These are phyloP conservation scores for Candida qinlingensis DNA, from an alignment of 805 yeast genomes.

Conservation along the genomic window DNA sequence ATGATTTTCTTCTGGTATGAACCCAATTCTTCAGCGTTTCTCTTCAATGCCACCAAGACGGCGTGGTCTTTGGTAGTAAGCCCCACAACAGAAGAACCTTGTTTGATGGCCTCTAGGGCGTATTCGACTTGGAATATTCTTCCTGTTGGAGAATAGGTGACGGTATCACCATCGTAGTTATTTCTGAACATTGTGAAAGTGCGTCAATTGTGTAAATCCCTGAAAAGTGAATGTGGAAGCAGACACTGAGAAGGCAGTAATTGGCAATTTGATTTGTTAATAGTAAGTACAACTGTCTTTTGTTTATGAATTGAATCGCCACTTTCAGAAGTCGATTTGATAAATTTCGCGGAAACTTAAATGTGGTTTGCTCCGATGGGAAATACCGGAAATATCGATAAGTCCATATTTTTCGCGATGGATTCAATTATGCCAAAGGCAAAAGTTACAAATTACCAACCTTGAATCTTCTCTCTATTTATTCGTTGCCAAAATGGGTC, in stretches of 20 bases:
- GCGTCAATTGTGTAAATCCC: not conserved
- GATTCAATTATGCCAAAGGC: not conserved
- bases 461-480: not conserved
- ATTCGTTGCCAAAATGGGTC: slow-evolving; percentile 2
- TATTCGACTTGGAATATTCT: slow-evolving; percentile 86
- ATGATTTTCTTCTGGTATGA: slow-evolving; percentile 93
- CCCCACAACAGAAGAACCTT: slow-evolving; percentile 97
- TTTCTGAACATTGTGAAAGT: slow-evolving; percentile 70
- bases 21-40: slow-evolving; percentile 96
- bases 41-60: slow-evolving; percentile 87
- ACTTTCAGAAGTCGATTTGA: too few species aligned
- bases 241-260: too few species aligned
- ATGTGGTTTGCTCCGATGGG: too few species aligned
- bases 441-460: not conserved
- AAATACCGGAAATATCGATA: too few species aligned
- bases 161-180: slow-evolving; percentile 97
- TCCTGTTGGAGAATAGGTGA: slow-evolving; percentile 95
- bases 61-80: slow-evolving; percentile 81
- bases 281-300: too few species aligned
- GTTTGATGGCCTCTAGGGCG: slow-evolving; percentile 93
- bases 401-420: too few species aligned
- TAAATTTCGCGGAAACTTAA: too few species aligned
- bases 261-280: too few species aligned
- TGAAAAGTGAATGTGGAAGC: not conserved
- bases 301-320: too few species aligned